These are phyloP conservation scores for Harrya chromipes DNA, from an alignment of 768 basidiomycete genomes.

Conservation along the genomic window DNA sequence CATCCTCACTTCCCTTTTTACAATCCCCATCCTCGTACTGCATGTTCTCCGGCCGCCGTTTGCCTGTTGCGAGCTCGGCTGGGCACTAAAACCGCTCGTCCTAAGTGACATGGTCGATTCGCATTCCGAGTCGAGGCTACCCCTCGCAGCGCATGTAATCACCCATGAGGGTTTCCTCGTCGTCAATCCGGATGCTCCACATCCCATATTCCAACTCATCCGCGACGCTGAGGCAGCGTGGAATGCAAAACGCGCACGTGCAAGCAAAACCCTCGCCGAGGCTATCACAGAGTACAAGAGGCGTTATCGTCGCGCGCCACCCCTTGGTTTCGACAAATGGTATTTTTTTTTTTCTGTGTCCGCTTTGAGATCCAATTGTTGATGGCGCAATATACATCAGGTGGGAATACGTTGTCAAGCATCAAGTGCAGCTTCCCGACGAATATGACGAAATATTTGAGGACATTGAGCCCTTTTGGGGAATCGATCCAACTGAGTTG, in stretches of 20 bases:
- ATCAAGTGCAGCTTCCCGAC: constrained; percentile 41
- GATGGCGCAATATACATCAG: constrained; percentile 10
- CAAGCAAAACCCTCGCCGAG: constrained; percentile 36
- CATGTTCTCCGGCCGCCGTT: background rate
- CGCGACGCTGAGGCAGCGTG: constrained; percentile 35
- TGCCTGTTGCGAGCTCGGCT: background rate
- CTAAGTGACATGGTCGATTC: background rate
- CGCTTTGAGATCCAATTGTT: no score
- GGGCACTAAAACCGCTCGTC: background rate
- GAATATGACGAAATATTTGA: constrained; percentile 46
- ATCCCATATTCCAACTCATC: constrained; percentile 47
- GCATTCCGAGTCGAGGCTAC: no score
- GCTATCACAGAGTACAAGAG: constrained; percentile 39
- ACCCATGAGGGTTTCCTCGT: constrained; percentile 31
- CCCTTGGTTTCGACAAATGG: constrained; percentile 44
- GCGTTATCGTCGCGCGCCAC: constrained; percentile 35
- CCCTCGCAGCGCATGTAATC: constrained; percentile 18
- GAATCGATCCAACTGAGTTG: constrained; percentile 30
- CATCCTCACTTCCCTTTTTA: background rate
- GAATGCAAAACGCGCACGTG: constrained; percentile 32
- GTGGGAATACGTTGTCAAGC: constrained; percentile 41
- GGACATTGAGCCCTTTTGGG: constrained; percentile 38
- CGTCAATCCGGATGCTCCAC: constrained; percentile 35
- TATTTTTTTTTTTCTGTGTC: constrained; percentile 17
- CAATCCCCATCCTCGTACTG: background rate